Evolutionary conservation across 78 protist species (phyloP).

Genomic region (Corallochytrium limacisporum): DNA sequence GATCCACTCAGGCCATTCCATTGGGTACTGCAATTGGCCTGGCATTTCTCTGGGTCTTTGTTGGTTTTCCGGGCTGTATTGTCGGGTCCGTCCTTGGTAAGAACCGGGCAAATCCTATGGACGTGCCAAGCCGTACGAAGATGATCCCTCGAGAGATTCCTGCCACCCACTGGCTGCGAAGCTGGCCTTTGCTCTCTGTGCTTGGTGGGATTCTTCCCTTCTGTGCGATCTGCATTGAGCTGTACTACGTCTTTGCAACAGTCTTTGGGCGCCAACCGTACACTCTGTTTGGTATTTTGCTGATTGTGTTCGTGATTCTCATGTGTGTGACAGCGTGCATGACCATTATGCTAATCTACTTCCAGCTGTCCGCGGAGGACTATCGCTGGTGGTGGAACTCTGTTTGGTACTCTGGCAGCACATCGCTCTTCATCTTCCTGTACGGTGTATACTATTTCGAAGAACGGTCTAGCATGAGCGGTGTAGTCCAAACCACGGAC

Average conservation of each 20-base stretch:
- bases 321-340: constrained; percentile 85
- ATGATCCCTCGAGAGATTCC: constrained; percentile 83
- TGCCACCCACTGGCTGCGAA: constrained; percentile 69
- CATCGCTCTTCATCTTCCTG: constrained; percentile 66
- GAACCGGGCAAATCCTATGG: constrained; percentile 39
- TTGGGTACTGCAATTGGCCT: constrained; percentile 54
- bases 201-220: constrained; percentile 91
- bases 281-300: constrained; percentile 79
- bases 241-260: constrained; percentile 76
- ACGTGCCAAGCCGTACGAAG: constrained; percentile 82
- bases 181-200: constrained; percentile 45
- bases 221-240: constrained; percentile 88
- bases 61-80: constrained; percentile 73
- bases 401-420: constrained; percentile 31
- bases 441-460: constrained; percentile 73
- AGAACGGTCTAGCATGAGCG: constrained; percentile 72
- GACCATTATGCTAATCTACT: constrained; percentile 84
- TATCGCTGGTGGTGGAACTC: constrained; percentile 92
- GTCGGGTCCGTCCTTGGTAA: constrained; percentile 88
- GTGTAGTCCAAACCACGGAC: constrained; percentile 75
- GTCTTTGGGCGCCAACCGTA: constrained; percentile 85
- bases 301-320: constrained; percentile 66
- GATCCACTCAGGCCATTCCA: constrained; percentile 79
- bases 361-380: constrained; percentile 89
- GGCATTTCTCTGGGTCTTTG: constrained; percentile 53